phyloP scores from a whole-genome alignment of 768 basidiomycete genomes.

The Termitomyces sp. region DNA sequence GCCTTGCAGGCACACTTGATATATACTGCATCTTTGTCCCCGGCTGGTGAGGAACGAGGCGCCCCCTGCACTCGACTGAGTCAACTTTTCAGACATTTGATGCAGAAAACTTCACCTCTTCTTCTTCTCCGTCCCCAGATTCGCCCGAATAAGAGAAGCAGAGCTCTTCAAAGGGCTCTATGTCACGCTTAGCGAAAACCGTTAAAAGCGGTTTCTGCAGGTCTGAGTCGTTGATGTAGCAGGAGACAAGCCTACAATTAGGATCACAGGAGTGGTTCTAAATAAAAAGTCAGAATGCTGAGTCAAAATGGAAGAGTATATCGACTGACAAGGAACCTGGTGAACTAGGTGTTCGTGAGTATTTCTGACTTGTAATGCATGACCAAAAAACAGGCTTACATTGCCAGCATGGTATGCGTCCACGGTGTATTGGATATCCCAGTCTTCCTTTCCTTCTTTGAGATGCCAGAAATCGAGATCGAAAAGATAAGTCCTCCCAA shows the following conservation, averaged over 20 bases:
- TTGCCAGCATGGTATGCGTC: conserved; percentile 90
- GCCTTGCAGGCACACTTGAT: conserved; percentile 47
- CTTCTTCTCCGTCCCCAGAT: conserved; percentile 21
- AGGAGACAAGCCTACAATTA: conserved; percentile 66
- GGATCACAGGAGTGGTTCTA: conserved; percentile 94
- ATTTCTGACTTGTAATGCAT: neutral
- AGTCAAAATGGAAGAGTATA: neutral
- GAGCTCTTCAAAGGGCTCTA: conserved; percentile 63
- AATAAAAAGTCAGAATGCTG: neutral
- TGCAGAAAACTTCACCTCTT: conserved; percentile 20
- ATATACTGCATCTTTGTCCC: conserved; percentile 37
- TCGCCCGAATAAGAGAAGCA: conserved; percentile 70
- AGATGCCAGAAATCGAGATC: conserved; percentile 77
- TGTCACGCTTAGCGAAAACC: conserved; percentile 61
- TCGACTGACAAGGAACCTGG: conserved; percentile 72
- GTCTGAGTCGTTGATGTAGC: conserved; percentile 75
- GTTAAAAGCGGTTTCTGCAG: conserved; percentile 62
- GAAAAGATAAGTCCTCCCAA: conserved; percentile 76
- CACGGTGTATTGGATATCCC: conserved; percentile 48
- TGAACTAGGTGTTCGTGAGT: conserved; percentile 50
- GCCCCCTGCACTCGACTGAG: neutral
- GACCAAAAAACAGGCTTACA: conserved; percentile 36
- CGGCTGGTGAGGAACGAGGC: neutral
- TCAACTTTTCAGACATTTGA: neutral
- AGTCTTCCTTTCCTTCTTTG: conserved; percentile 27